Base-by-base conservation (phyloP, 441 rosid species). In the Eutrema salsugineum region DNA sequence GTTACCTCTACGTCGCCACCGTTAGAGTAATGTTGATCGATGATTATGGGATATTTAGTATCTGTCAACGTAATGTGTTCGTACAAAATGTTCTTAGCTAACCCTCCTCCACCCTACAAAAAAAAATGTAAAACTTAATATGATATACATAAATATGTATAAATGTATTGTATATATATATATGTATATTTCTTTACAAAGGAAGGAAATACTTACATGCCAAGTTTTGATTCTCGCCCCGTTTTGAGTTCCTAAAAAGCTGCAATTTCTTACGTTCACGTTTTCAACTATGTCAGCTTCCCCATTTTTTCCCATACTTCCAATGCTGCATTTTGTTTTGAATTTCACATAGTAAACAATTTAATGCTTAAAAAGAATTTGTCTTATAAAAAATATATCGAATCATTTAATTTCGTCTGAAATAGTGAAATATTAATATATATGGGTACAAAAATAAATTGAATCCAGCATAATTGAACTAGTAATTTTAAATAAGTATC, bases 171-270 rank as follows among this genome's bases (percentile, higher is more conserved):
- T 11, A 3, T 11, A 38, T 3, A 36, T 10, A 10, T 3, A 30
- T 36, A 4, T 36, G 2, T 36, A 3, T 11, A 36, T 11, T 0
- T n/a, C n/a, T n/a, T 10, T 35, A 11, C 2, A 6, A 35, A 35
- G 24, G 24, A 22, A n/a, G n/a, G 24, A 22, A 22, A 22, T 3
- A 22, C 66, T 55, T 62, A 77, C 80, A 59, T 55, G 38, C 73
- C 77, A 72, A 36, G 73, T 66, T 67, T 77, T 77, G 70, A 77
- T 66, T 62, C 80, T 72, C 43, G 72, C 80, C 0, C 66, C 80
- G 53, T 66, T 60, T 14, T 60, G 47, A 36, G 78, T 42, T 30
- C 55, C 63, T 14, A 6, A 33, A 28, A 75, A 75, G 11, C 11
- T 54, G 56, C 77, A 66, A 2, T 54, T 42, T 51, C 39, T 59